Conservation (phyloP, 257 asterid species). For the Jaltomata sinuosa region DNA sequence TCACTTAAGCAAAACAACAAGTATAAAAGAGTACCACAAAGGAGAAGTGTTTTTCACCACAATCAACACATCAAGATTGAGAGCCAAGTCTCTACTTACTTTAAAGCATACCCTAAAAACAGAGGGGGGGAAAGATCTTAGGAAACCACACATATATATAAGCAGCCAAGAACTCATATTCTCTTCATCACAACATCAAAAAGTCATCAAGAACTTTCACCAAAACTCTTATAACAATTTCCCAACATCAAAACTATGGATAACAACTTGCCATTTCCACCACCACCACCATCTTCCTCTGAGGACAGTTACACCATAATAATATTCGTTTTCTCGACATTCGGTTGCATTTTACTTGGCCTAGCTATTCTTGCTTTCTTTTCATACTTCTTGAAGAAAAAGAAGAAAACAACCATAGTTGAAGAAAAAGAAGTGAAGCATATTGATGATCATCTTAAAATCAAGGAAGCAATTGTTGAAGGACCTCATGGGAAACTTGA, state of each 20-base stretch:
- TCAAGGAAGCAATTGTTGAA: constrained; percentile 17
- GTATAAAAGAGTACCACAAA: neutral
- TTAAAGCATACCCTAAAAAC: constrained; percentile 13
- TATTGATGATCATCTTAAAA: constrained; percentile 24
- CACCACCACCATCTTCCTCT: constrained; percentile 11
- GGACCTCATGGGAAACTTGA: constrained; percentile 26
- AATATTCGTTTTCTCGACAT: constrained; percentile 14
- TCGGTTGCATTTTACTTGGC: constrained; percentile 13
- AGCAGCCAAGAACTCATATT: neutral
- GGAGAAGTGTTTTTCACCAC: constrained; percentile 32
- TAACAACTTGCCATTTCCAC: constrained; percentile 1
- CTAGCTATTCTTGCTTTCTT: constrained; percentile 9
- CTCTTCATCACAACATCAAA: neutral
- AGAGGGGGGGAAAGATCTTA: neutral
- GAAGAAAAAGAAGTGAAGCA: constrained; percentile 7
- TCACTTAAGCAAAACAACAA: neutral
- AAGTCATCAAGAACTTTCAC: neutral
- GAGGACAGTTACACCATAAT: constrained; percentile 4
- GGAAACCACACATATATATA: neutral
- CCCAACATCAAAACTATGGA: neutral
- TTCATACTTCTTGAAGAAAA: constrained; percentile 24
- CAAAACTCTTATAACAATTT: neutral
- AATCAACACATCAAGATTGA: constrained; percentile 21
- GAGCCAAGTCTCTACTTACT: constrained; percentile 21
- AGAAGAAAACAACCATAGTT: constrained; percentile 4